A percentile compares a stretch with the other conserved stretches of the same genome.
These are phyloP conservation scores for Metschnikowia peoriensis DNA, from an alignment of 805 yeast genomes.

Conservation along the genomic window DNA sequence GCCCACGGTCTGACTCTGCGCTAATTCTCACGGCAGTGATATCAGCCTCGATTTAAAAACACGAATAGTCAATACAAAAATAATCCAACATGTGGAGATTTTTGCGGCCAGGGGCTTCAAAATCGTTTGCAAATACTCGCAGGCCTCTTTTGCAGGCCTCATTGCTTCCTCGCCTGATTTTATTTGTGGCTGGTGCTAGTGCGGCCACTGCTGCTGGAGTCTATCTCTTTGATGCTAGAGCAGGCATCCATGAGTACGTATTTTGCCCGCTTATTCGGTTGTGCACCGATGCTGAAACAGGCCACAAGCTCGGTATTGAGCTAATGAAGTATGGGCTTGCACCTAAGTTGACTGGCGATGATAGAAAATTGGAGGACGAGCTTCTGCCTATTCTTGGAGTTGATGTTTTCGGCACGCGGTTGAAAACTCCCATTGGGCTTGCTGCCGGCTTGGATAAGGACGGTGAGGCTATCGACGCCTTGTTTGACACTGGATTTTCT, in stretches of 20 bases:
- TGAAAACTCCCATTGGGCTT: slow-evolving; percentile 81
- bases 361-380: slow-evolving; percentile 36
- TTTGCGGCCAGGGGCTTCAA: slow-evolving; percentile 2
- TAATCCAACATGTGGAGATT: slow-evolving; percentile 5
- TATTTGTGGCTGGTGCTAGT: slow-evolving; percentile 18
- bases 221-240: slow-evolving; percentile 71
- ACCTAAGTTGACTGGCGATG: slow-evolving; percentile 59
- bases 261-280: slow-evolving; percentile 73
- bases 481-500: slow-evolving; percentile 76
- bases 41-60: background rate
- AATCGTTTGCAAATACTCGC: background rate
- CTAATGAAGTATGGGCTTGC: slow-evolving; percentile 64
- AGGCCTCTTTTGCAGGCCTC: slow-evolving; percentile 14
- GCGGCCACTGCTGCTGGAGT: slow-evolving; percentile 41
- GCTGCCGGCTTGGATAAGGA: slow-evolving; percentile 97
- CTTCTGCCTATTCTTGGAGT: slow-evolving; percentile 50
- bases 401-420: slow-evolving; percentile 60
- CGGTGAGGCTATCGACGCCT: slow-evolving; percentile 84
- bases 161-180: slow-evolving; percentile 21
- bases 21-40: background rate
- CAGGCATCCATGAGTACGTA: slow-evolving; percentile 78
- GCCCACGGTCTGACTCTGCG: too few relatives aligned
- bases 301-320: slow-evolving; percentile 75
- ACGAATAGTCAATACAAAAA: background rate
- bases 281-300: slow-evolving; percentile 77